phyloP scores from a whole-genome alignment of 345 rosid species.

The Citrus inodora region DNA sequence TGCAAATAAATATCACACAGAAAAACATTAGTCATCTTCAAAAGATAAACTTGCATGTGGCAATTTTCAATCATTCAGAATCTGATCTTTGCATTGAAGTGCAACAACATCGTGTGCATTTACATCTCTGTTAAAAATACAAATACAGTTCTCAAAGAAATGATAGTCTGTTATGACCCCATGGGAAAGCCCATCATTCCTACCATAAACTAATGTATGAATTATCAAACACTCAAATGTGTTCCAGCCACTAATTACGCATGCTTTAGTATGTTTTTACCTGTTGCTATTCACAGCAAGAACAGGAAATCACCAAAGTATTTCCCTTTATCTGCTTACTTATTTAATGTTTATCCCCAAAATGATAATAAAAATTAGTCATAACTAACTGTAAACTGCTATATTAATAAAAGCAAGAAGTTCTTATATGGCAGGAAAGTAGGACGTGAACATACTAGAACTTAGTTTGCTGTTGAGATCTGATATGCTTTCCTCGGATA shows the following conservation, averaged over 20 bases:
- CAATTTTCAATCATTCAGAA: not conserved
- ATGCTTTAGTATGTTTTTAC: not conserved
- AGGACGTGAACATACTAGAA: constrained; percentile 40
- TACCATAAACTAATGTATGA: not conserved
- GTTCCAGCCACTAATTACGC: not conserved
- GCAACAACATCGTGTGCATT: not conserved
- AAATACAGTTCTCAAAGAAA: not conserved
- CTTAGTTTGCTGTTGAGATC: constrained; percentile 66
- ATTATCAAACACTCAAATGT: not conserved
- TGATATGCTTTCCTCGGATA: constrained; percentile 79
- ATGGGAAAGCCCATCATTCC: not conserved
- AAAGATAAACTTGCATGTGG: not conserved
- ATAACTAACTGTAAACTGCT: not conserved
- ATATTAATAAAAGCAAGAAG: not conserved
- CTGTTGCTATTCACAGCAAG: not conserved
- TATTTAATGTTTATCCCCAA: not conserved
- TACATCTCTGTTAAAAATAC: not conserved
- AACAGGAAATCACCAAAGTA: not conserved
- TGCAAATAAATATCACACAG: not conserved
- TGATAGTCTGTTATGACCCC: not conserved
- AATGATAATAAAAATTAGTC: not conserved
- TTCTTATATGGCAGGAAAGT: not conserved
- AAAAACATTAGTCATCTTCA: not conserved
- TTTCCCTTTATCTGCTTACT: not conserved
- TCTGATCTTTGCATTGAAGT: not conserved